These are phyloP conservation scores for Podospora didyma DNA, from an alignment of 495 filamentous ascomycete species.

Conservation along the genomic window DNA sequence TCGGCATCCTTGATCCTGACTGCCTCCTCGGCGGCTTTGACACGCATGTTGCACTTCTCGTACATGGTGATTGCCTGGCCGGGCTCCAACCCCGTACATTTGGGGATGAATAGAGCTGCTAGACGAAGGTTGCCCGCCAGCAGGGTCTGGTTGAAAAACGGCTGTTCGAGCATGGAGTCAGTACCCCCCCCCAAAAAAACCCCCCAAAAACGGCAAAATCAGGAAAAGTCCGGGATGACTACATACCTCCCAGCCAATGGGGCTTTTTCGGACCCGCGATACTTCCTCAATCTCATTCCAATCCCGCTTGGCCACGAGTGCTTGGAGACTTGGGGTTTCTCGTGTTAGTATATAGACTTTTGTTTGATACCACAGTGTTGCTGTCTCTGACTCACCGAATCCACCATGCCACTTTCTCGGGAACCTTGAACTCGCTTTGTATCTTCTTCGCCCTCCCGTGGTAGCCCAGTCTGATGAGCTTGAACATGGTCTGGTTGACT, in stretches of 20 bases:
- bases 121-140: conserved; percentile 87
- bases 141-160: conserved; percentile 87
- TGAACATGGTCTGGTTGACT: conserved; percentile 86
- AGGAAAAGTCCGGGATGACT: conserved; percentile 50
- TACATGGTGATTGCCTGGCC: conserved; percentile 84
- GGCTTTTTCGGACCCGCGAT: conserved; percentile 64
- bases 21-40: conserved; percentile 90
- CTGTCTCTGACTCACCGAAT: conserved; percentile 43
- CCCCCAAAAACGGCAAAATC: neutral
- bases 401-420: conserved; percentile 89
- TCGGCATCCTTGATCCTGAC: conserved; percentile 74
- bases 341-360: too few species aligned
- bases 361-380: too few species aligned
- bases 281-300: conserved; percentile 91
- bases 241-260: conserved; percentile 94
- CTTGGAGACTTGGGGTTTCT: conserved; percentile 58
- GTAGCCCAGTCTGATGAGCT: conserved; percentile 71
- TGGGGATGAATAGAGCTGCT: conserved; percentile 79
- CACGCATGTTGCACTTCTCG: conserved; percentile 88
- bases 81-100: conserved; percentile 60
- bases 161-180: conserved; percentile 56
- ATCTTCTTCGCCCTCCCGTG: conserved; percentile 77
- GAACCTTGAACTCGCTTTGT: conserved; percentile 86
- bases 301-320: conserved; percentile 80
- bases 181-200: neutral